Conservation (phyloP, 148 eudicot genomes). For the Spergularia bocconei region DNA sequence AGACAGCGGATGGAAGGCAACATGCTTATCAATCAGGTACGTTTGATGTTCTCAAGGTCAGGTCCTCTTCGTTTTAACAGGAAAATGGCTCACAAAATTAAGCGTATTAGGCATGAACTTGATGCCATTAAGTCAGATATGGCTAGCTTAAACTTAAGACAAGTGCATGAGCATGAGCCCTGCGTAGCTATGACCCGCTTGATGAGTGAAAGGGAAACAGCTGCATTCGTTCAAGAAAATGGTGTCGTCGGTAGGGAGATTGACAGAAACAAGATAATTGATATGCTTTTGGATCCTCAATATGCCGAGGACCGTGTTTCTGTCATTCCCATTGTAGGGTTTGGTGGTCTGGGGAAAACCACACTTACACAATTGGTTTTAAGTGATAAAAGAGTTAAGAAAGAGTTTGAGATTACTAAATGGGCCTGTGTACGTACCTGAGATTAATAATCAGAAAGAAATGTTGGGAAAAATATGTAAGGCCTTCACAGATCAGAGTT, state of each 20-base stretch:
- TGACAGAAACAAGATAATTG: slow-evolving; percentile 8
- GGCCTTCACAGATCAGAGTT: neutral
- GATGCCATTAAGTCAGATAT: slow-evolving; percentile 18
- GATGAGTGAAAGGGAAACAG: slow-evolving; percentile 8
- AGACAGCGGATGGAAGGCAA: neutral
- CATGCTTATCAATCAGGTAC: neutral
- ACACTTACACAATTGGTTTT: slow-evolving; percentile 20
- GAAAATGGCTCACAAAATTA: slow-evolving; percentile 10
- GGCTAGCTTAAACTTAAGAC: neutral
- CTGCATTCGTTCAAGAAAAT: slow-evolving; percentile 4
- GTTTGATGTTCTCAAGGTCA: neutral
- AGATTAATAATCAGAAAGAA: no score
- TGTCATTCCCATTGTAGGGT: slow-evolving; percentile 20
- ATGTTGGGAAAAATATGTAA: no score
- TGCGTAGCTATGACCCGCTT: neutral
- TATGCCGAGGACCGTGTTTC: slow-evolving; percentile 1
- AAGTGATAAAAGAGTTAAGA: slow-evolving; percentile 11
- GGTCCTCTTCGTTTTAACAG: neutral
- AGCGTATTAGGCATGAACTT: slow-evolving; percentile 8
- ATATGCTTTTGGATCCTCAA: slow-evolving; percentile 12
- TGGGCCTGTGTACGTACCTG: no score
- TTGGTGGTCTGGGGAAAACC: slow-evolving; percentile 22
- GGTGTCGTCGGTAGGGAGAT: slow-evolving; percentile 2
- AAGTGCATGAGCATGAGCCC: no score
- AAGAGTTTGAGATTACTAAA: slow-evolving; percentile 6